Evolutionary conservation across 768 basidiomycete genomes (phyloP).

Genomic region (Leucocoprinus birnbaumii): DNA sequence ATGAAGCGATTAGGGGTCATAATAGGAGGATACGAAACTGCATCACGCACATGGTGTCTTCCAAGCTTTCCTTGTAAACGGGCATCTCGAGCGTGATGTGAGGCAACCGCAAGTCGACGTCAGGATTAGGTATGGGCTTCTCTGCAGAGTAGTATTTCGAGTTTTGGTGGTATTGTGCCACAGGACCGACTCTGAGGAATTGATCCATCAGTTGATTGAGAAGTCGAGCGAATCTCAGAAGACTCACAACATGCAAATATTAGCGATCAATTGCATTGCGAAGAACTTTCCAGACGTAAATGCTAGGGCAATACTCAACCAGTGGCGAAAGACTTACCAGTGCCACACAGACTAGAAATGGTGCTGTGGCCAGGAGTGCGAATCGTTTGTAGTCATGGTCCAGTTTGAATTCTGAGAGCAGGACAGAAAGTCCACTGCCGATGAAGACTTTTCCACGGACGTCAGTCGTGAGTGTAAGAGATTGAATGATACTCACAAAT

Average conservation of each 20-base stretch:
- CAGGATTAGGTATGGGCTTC: slow-evolving; percentile 57
- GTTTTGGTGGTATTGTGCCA: slow-evolving; percentile 84
- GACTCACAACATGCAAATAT: slow-evolving; percentile 61
- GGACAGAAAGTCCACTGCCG: slow-evolving; percentile 51
- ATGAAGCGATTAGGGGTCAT: background rate
- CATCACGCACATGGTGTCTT: slow-evolving; percentile 87
- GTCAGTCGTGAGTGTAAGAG: background rate
- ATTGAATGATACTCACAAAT: slow-evolving; percentile 45
- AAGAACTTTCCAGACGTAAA: slow-evolving; percentile 54
- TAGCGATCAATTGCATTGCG: slow-evolving; percentile 63
- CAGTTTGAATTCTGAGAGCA: slow-evolving; percentile 65
- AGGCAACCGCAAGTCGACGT: slow-evolving; percentile 61
- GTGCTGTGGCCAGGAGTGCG: slow-evolving; percentile 58
- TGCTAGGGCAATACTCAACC: background rate
- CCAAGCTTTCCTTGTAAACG: slow-evolving; percentile 84
- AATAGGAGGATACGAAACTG: background rate
- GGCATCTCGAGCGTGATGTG: slow-evolving; percentile 83
- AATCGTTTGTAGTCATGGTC: slow-evolving; percentile 67
- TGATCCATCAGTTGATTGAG: slow-evolving; percentile 18
- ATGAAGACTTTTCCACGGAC: slow-evolving; percentile 54
- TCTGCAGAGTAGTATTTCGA: slow-evolving; percentile 79
- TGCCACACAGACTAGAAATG: slow-evolving; percentile 75
- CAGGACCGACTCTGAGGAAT: slow-evolving; percentile 63
- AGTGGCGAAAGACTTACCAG: no score
- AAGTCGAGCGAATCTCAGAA: background rate